A percentile compares a stretch with the other conserved stretches of the same genome.
Conservation (phyloP, 805 yeast species). For the Sugiyamaella smithiae region DNA sequence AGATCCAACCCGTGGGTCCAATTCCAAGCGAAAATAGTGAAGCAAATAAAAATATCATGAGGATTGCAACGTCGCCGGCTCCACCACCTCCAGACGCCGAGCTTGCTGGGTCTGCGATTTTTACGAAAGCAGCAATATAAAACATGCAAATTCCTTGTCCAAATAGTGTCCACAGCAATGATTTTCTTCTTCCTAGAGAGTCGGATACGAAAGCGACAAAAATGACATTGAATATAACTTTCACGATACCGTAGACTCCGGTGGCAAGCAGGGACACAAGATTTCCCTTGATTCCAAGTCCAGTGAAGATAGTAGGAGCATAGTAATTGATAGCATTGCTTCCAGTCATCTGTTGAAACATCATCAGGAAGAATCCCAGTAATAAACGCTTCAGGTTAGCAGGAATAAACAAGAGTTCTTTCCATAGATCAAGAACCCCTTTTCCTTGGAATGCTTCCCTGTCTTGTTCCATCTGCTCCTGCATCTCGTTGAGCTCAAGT, state of each 20-base stretch:
- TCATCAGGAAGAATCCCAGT: slow-evolving; percentile 3
- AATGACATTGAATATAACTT: slow-evolving; percentile 12
- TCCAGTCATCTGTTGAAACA: slow-evolving; percentile 28
- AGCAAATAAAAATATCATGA: slow-evolving; percentile 9
- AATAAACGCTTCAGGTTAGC: slow-evolving; percentile 11
- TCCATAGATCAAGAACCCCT: neutral
- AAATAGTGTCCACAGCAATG: slow-evolving; percentile 8
- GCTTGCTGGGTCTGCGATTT: slow-evolving; percentile 5
- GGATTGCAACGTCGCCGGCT: slow-evolving; percentile 9
- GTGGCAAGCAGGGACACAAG: slow-evolving; percentile 48
- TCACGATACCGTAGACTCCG: slow-evolving; percentile 34
- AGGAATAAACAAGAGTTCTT: slow-evolving; percentile 33
- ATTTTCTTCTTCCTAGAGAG: slow-evolving; percentile 5
- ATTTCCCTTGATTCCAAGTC: slow-evolving; percentile 47
- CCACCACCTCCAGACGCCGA: neutral
- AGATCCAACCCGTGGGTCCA: slow-evolving; percentile 78
- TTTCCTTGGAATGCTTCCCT: neutral
- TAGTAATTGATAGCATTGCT: slow-evolving; percentile 41
- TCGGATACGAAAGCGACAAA: slow-evolving; percentile 13
- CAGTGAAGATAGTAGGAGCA: slow-evolving; percentile 48
- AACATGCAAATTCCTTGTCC: slow-evolving; percentile 8
- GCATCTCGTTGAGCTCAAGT: slow-evolving; percentile 8
- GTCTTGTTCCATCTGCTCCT: slow-evolving; percentile 7
- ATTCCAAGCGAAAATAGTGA: slow-evolving; percentile 11
- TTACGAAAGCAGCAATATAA: slow-evolving; percentile 10